Percentiles rank a stretch among this genome's conserved stretches.
phyloP scores from a whole-genome alignment of 2,329 filamentous ascomycete genomes.

The Colletotrichum agaves region DNA sequence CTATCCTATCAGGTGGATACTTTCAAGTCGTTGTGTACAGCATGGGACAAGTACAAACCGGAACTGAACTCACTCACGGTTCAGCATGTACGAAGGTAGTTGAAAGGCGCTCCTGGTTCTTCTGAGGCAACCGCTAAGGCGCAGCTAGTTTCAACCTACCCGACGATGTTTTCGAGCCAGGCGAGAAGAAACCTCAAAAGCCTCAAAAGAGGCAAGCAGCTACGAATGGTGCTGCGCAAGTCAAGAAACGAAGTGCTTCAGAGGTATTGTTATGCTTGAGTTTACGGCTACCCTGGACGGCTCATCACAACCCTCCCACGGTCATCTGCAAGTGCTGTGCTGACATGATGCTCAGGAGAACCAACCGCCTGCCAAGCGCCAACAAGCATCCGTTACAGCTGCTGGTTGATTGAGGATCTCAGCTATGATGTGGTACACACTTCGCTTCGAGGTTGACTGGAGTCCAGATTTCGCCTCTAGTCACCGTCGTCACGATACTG shows the following conservation, averaged over 20 bases:
- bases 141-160: constrained; percentile 81
- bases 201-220: constrained; percentile 45
- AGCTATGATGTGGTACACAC: not conserved
- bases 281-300: not conserved
- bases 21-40: constrained; percentile 85
- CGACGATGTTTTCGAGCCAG: constrained; percentile 85
- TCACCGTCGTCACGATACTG: not conserved
- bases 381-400: constrained; percentile 54
- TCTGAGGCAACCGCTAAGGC: constrained; percentile 1
- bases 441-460: not conserved
- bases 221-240: constrained; percentile 51
- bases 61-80: constrained; percentile 83
- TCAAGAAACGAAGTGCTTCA: constrained; percentile 61
- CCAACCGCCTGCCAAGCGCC: constrained; percentile 51
- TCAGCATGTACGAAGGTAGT: constrained; percentile 85
- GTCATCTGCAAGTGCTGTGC: constrained; percentile 53
- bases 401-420: constrained; percentile 45
- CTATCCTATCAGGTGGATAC: constrained; percentile 84
- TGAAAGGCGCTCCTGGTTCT: constrained; percentile 44
- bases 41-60: constrained; percentile 79
- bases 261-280: constrained; percentile 49
- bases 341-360: constrained; percentile 46
- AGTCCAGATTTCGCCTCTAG: not conserved
- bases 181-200: constrained; percentile 78
- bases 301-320: constrained; percentile 44